Evolutionary conservation across 2,329 filamentous ascomycete species (phyloP), one percentile per base, ranked within the genome.

Genomic region (Pyricularia sp.): DNA sequence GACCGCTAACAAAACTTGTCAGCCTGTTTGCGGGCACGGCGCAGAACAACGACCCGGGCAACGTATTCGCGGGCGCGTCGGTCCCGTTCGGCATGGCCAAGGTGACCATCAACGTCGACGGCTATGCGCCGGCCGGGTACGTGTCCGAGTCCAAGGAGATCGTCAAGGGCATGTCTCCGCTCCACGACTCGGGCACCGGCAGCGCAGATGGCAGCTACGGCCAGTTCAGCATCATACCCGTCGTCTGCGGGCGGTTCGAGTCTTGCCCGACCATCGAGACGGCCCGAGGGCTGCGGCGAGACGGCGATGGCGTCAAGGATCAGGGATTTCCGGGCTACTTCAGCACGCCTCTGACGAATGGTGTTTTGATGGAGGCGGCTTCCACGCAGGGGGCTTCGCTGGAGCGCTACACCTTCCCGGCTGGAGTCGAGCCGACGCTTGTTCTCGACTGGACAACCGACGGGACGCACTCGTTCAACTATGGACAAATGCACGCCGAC

Each of bases 1-100:
- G 60, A 7, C 60, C 60, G 16, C 16, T 61, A 4, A 61, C 60
- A 6, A 30, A 61, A 13, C 10, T 61, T 8, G 60, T 61, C 60
- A 24, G 13, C 60, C 13, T 61, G 6, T 61, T 61, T 30, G 30
- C 30, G 8, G 60, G 60, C 60, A 61, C 60, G 30, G 60, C 60
- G 60, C 60, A 61, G 13, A 61, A 61, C 30, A 61, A 24, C 60
- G 60, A 61, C 30, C 60, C 60, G 19, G 60, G 60, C 30, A 61
- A 61, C 19, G 60, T 61, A 5, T 61, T 61, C 19, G 60, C 60
- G 30, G 60, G 60, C 8, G 60, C 60, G 60, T 61, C 60, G 60
- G 60, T 61, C 19, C 60, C 60, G 30, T 61, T 61, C 60, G 60
- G 60, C 60, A 61, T 61, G 60, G 60, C 60, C 60, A 61, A 61